Percentiles rank a stretch among this genome's conserved stretches.
These are phyloP conservation scores for Combretum micranthum DNA, from an alignment of 345 rosid species.

Conservation along the genomic window DNA sequence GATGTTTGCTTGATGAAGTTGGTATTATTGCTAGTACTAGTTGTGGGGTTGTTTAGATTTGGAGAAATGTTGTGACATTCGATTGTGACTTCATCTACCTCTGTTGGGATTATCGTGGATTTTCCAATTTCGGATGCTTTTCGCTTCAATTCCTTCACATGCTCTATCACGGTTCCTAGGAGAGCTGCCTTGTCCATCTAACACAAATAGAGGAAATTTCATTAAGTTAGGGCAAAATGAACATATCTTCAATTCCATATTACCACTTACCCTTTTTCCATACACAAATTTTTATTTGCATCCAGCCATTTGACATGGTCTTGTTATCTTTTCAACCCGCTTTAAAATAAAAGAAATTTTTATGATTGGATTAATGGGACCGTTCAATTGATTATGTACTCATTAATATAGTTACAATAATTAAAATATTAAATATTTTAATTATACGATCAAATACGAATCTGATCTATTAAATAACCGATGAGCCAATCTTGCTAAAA, in stretches of 20 bases:
- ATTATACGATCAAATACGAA: too few species aligned
- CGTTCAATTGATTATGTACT: too few species aligned
- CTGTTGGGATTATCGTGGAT: constrained; percentile 48
- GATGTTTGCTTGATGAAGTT: not conserved
- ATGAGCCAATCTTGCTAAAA: too few species aligned
- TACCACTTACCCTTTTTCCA: too few species aligned
- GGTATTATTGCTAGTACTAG: not conserved
- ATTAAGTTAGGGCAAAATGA: too few species aligned
- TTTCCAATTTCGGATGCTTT: constrained; percentile 51
- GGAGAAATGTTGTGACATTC: constrained; percentile 23
- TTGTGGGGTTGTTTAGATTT: constrained; percentile 5
- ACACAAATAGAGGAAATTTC: not conserved
- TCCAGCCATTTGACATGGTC: too few species aligned
- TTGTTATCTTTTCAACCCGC: too few species aligned
- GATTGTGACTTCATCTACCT: constrained; percentile 61
- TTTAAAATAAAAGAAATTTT: not conserved
- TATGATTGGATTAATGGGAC: not conserved
- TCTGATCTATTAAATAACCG: too few species aligned
- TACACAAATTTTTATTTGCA: too few species aligned
- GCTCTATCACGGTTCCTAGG: constrained; percentile 60
- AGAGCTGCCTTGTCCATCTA: constrained; percentile 95
- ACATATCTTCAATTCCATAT: not conserved
- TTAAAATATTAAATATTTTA: too few species aligned
- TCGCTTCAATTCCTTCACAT: constrained; percentile 61
- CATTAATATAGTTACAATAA: too few species aligned